Evolutionary conservation across 306 rosid genomes (phyloP).

Genomic region (Ormosia semicastrata): DNA sequence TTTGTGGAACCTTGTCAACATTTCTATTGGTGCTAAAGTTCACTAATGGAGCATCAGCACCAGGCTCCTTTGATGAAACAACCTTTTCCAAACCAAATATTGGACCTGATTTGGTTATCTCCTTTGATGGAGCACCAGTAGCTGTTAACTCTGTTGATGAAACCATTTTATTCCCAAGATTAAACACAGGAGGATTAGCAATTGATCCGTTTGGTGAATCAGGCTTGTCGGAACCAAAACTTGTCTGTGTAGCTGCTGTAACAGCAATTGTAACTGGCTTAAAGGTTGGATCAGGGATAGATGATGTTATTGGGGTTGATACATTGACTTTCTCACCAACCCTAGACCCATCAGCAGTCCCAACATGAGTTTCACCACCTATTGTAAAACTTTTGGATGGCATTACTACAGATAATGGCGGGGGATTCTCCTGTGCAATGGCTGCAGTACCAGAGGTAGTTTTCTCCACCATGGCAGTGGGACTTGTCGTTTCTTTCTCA

Average conservation of each 20-base stretch:
- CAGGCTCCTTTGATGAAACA: slow-evolving; percentile 37
- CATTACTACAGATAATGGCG: slow-evolving; percentile 32
- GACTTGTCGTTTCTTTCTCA: slow-evolving; percentile 40
- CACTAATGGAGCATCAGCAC: slow-evolving; percentile 26
- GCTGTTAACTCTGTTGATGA: neutral
- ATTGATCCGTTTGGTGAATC: slow-evolving; percentile 36
- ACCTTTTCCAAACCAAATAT: slow-evolving; percentile 42
- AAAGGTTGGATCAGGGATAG: slow-evolving; percentile 27
- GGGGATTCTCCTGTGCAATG: slow-evolving; percentile 29
- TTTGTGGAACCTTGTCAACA: slow-evolving; percentile 32
- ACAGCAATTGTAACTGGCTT: slow-evolving; percentile 20
- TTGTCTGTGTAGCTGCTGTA: slow-evolving; percentile 26
- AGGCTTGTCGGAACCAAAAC: slow-evolving; percentile 36
- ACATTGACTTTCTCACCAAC: slow-evolving; percentile 37
- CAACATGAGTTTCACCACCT: slow-evolving; percentile 30
- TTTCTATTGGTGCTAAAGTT: slow-evolving; percentile 30
- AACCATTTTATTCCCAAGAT: slow-evolving; percentile 24
- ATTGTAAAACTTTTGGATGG: slow-evolving; percentile 23
- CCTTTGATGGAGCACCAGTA: slow-evolving; percentile 26
- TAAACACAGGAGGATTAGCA: slow-evolving; percentile 32
- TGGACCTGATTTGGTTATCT: slow-evolving; percentile 26
- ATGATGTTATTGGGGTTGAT: slow-evolving; percentile 18
- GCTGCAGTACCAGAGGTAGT: slow-evolving; percentile 32
- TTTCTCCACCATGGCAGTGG: slow-evolving; percentile 28
- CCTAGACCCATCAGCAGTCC: slow-evolving; percentile 34